Evolutionary conservation across 75 land plant genomes (phyloP).

Genomic region (Larix kaempferi): DNA sequence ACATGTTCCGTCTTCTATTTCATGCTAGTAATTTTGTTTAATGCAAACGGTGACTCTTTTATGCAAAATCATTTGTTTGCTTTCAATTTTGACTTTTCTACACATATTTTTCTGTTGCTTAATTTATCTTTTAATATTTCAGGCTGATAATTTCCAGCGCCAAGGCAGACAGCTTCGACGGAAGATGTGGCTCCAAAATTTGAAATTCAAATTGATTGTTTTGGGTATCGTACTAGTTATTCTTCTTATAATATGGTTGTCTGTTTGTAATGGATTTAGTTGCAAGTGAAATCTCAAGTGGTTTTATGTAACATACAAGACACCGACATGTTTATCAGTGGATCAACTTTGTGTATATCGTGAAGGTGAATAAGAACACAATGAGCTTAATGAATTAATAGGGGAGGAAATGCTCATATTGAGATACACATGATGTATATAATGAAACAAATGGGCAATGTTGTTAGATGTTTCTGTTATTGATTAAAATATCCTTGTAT

Average conservation of each 20-base stretch:
- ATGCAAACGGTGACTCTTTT: background rate
- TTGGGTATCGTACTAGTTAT: constrained; percentile 52
- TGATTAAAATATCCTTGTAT: no score
- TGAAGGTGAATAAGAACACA: no score
- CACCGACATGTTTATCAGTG: background rate
- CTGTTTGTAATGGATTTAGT: constrained; percentile 68
- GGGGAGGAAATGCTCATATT: no score
- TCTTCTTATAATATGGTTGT: constrained; percentile 71
- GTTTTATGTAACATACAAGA: background rate
- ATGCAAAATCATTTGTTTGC: background rate
- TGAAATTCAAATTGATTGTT: constrained; percentile 74
- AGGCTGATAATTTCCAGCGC: constrained; percentile 95
- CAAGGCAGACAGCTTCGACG: constrained; percentile 96
- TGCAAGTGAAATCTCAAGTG: constrained; percentile 17
- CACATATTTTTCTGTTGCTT: background rate
- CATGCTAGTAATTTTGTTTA: background rate
- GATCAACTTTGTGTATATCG: background rate
- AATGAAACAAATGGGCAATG: no score
- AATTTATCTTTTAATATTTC: constrained; percentile 14
- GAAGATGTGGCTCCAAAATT: constrained; percentile 93
- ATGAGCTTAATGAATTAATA: no score
- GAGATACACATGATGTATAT: no score
- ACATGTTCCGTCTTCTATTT: background rate
- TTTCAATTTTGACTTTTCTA: constrained; percentile 8
- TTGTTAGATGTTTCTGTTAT: no score